Evolutionary conservation across 345 rosid genomes (phyloP).

Genomic region (Anastatica hierochuntica): DNA sequence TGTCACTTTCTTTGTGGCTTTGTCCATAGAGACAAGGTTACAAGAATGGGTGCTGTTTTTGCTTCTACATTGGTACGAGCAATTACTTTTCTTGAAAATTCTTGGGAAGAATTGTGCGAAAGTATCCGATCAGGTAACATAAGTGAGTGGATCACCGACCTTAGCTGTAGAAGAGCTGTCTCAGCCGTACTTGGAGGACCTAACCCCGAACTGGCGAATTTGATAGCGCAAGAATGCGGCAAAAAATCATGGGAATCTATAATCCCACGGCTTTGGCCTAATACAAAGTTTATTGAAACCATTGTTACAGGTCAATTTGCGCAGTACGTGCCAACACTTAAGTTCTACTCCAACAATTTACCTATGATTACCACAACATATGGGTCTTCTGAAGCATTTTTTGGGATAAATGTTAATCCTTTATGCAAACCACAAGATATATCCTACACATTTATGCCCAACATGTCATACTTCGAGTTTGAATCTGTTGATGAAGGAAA

Average conservation of each 20-base stretch:
- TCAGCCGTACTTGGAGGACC: slow-evolving; percentile 25
- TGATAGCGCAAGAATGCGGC: slow-evolving; percentile 28
- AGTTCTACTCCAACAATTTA: slow-evolving; percentile 48
- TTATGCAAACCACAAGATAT: slow-evolving; percentile 46
- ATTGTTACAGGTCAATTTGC: slow-evolving; percentile 58
- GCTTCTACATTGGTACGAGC: slow-evolving; percentile 43
- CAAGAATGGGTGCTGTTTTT: slow-evolving; percentile 34
- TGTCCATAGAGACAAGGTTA: slow-evolving; percentile 36
- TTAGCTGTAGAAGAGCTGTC: slow-evolving; percentile 29
- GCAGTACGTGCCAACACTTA: slow-evolving; percentile 46
- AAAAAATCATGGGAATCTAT: slow-evolving; percentile 56
- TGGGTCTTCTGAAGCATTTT: slow-evolving; percentile 47
- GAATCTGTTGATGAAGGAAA: slow-evolving; percentile 27
- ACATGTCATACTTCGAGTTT: slow-evolving; percentile 65
- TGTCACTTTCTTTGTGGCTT: slow-evolving; percentile 56
- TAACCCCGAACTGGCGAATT: slow-evolving; percentile 35
- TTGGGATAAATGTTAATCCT: slow-evolving; percentile 20
- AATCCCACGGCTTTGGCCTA: slow-evolving; percentile 51
- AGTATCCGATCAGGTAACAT: slow-evolving; percentile 43
- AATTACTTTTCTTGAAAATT: slow-evolving; percentile 42
- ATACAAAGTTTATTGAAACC: slow-evolving; percentile 38
- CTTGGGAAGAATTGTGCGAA: slow-evolving; percentile 42
- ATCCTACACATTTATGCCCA: slow-evolving; percentile 55
- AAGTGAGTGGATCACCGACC: slow-evolving; percentile 55
- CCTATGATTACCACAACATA: slow-evolving; percentile 46